phyloP scores from a whole-genome alignment of 2,329 filamentous ascomycete genomes.

The Clarireedia monteithiana region DNA sequence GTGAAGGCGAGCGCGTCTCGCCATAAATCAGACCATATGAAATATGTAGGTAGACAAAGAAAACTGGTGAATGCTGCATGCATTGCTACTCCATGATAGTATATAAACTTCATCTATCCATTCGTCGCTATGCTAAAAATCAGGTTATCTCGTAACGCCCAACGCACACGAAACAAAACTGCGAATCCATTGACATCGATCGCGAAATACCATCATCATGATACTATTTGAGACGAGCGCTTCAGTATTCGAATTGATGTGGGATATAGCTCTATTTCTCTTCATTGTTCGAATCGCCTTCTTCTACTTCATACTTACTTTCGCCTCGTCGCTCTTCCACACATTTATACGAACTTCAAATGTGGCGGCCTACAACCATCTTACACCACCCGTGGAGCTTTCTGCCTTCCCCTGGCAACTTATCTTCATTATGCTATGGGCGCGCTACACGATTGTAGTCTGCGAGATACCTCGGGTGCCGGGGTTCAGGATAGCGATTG shows the following conservation, averaged over 20 bases:
- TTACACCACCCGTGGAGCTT: constrained; percentile 15
- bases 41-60: neutral
- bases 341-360: constrained; percentile 13
- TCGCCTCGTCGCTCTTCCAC: constrained; percentile 18
- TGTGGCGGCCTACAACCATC: constrained; percentile 13
- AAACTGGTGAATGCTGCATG: neutral
- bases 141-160: too few relatives aligned
- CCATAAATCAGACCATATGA: constrained; percentile 1
- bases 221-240: constrained; percentile 29
- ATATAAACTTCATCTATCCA: too few relatives aligned
- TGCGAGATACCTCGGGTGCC: constrained; percentile 26
- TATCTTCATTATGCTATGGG: constrained; percentile 21
- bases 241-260: constrained; percentile 32
- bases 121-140: too few relatives aligned
- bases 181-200: neutral
- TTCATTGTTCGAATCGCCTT: constrained; percentile 30
- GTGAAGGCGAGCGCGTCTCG: neutral
- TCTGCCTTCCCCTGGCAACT: constrained; percentile 13
- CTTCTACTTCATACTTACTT: constrained; percentile 28
- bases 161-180: neutral
- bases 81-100: too few relatives aligned
- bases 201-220: neutral
- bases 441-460: constrained; percentile 20
- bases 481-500: constrained; percentile 28
- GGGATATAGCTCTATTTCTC: constrained; percentile 32